These are phyloP conservation scores for Suillus luteus DNA, from an alignment of 768 basidiomycete species.

Conservation along the genomic window DNA sequence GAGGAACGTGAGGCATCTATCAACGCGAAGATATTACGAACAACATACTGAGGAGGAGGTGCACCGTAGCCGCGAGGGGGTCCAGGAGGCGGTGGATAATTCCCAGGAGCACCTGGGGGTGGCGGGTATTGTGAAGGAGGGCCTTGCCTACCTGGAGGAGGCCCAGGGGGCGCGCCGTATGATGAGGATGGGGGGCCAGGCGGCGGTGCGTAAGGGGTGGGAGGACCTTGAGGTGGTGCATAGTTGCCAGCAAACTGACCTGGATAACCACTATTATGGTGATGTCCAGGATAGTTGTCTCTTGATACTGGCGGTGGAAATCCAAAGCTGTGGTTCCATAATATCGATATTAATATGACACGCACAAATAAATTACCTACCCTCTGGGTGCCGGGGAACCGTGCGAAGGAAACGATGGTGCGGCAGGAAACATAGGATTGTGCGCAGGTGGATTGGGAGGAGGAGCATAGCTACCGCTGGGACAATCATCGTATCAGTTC, in stretches of 20 bases:
- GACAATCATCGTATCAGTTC: not conserved
- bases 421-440: not conserved
- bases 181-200: conserved; percentile 19
- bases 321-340: conserved; percentile 7
- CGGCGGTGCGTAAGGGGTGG: conserved; percentile 8
- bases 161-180: conserved; percentile 21
- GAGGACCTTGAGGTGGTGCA: conserved; percentile 16
- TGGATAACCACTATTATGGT: conserved; percentile 31
- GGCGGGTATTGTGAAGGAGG: conserved; percentile 18
- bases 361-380: conserved; percentile 9
- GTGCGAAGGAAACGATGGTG: conserved; percentile 14
- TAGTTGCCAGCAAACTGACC: conserved; percentile 26
- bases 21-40: conserved; percentile 13
- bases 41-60: conserved; percentile 6
- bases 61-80: conserved; percentile 18
- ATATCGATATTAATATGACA: not conserved
- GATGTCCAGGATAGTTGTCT: conserved; percentile 44
- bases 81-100: conserved; percentile 21
- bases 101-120: conserved; percentile 5
- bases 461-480: conserved; percentile 5
- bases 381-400: conserved; percentile 12
- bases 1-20: conserved; percentile 10
- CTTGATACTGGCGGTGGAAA: conserved; percentile 32
- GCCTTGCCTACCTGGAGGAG: conserved; percentile 21
- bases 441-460: conserved; percentile 10